Percentiles rank a stretch among this genome's conserved stretches.
phyloP scores from a whole-genome alignment of 2,329 filamentous ascomycete species.

The Tolypocladium ophioglossoides region DNA sequence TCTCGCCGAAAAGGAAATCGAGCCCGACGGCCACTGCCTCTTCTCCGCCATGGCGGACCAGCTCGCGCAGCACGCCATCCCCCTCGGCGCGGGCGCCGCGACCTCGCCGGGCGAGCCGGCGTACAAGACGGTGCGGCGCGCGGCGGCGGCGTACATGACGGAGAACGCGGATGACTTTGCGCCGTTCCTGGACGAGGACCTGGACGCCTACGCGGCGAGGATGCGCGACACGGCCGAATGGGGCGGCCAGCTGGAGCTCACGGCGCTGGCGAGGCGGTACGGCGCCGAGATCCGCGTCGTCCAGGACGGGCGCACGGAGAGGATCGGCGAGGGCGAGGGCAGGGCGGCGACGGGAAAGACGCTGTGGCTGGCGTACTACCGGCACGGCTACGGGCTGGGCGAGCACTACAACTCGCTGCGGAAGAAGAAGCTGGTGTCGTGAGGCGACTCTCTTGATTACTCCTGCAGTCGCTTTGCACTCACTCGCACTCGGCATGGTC shows the following conservation, averaged over 20 bases:
- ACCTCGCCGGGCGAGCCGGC: constrained; percentile 17
- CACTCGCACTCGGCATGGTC: background rate
- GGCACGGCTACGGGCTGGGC: constrained; percentile 84
- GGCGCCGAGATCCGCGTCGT: constrained; percentile 73
- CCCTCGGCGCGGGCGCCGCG: background rate
- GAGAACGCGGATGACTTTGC: constrained; percentile 69
- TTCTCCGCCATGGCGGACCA: constrained; percentile 90
- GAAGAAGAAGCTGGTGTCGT: constrained; percentile 19
- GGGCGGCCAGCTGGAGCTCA: constrained; percentile 87
- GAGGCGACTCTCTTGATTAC: background rate
- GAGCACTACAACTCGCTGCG: constrained; percentile 94
- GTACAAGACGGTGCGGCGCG: constrained; percentile 59
- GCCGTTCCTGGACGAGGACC: constrained; percentile 74
- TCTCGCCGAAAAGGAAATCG: constrained; percentile 67
- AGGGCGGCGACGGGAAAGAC: constrained; percentile 37
- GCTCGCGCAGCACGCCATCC: constrained; percentile 42
- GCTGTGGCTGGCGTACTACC: constrained; percentile 89
- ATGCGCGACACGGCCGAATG: constrained; percentile 86
- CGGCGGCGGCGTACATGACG: constrained; percentile 69
- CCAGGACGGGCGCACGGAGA: constrained; percentile 73
- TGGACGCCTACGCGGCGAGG: constrained; percentile 62
- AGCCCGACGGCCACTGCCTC: constrained; percentile 87
- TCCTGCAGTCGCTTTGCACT: background rate
- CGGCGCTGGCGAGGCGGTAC: constrained; percentile 74
- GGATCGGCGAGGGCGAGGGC: constrained; percentile 44